These are phyloP conservation scores for Cephalotrichum gorgonifer DNA, from an alignment of 2,329 filamentous ascomycete species.

Conservation along the genomic window DNA sequence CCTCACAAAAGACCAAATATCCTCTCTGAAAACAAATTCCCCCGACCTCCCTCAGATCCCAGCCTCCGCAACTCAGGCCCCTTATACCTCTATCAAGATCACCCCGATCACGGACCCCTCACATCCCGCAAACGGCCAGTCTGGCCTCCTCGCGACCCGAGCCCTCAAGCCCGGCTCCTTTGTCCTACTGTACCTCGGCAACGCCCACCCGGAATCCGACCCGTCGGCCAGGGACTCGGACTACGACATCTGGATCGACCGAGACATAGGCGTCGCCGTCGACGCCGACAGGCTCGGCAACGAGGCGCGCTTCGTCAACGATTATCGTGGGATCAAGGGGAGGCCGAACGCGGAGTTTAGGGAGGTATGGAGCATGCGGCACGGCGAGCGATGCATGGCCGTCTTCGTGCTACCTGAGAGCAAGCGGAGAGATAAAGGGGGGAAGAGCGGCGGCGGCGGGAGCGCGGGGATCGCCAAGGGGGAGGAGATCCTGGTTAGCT, in stretches of 20 bases:
- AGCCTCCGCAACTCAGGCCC: constrained; percentile 25
- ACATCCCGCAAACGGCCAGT: constrained; percentile 50
- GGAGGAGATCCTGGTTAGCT: constrained; percentile 55
- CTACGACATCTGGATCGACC: constrained; percentile 56
- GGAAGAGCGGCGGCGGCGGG: constrained; percentile 12
- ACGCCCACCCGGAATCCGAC: constrained; percentile 35
- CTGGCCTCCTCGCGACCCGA: constrained; percentile 48
- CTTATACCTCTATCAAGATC: constrained; percentile 42
- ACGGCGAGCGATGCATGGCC: constrained; percentile 42
- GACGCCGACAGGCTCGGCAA: constrained; percentile 50
- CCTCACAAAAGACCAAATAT: constrained; percentile 29
- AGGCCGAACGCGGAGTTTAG: constrained; percentile 49
- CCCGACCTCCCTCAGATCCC: constrained; percentile 19
- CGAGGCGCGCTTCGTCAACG: constrained; percentile 57
- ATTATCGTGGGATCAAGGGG: constrained; percentile 48
- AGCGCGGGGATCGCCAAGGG: constrained; percentile 39
- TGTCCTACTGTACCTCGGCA: constrained; percentile 52
- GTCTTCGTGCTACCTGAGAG: constrained; percentile 43
- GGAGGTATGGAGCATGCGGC: constrained; percentile 43
- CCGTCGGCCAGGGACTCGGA: constrained; percentile 31
- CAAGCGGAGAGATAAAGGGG: constrained; percentile 16
- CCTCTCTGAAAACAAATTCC: constrained; percentile 11
- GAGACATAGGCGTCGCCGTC: constrained; percentile 44
- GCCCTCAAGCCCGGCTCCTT: constrained; percentile 42
- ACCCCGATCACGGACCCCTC: constrained; percentile 34